Evolutionary conservation across 2,329 filamentous ascomycete genomes (phyloP), one percentile per base, ranked within the genome.

Genomic region (Fusarium anthophilum): DNA sequence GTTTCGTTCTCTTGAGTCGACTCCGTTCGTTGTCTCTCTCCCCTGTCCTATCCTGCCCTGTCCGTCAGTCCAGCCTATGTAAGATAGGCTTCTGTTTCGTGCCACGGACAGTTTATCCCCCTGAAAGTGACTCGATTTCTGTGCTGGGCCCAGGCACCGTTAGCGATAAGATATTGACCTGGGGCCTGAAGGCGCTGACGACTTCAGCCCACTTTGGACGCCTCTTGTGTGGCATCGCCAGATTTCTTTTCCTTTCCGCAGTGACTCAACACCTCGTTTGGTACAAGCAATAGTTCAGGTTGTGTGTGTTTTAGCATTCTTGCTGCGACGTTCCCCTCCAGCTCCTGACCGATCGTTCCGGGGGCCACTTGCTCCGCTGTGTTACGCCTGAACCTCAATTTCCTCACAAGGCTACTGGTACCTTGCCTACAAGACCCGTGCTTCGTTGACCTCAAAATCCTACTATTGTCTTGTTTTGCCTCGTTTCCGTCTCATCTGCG

Each of bases 261-360:
- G 56, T 69, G 56, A 69, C 64, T 63, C 56, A 69, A 48, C 28
- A 55, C 43, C 37, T 55, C 48, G 35, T 24, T 37, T 51, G 45
- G 53, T 53, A 67, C 45, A 60, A 24, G 24, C 45, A 61, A 41
- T n/a, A 38, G 26, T 47, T 66, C 47, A 63, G 51, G 20, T n/a
- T 65, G 45, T 30, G 32, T 48, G 50, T 63, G 30, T 56, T 37
- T 69, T 54, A 41, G 32, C 35, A 38, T 41, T 56, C 28, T 54
- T 66, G 26, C 44, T 59, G 32, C 30, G 57, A 53, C 56, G 32
- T 63, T 37, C 48, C 57, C 58, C 37, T 64, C 59, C 51, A 69
- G 61, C 62, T 66, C 71, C 66, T 73, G 76, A 77, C 76, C 76
- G 76, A 78, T 77, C 72, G 64, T 78, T 75, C 76, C 76, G 76